Conservation (phyloP, 2,329 filamentous ascomycete genomes). For the Cryphonectria japonica region DNA sequence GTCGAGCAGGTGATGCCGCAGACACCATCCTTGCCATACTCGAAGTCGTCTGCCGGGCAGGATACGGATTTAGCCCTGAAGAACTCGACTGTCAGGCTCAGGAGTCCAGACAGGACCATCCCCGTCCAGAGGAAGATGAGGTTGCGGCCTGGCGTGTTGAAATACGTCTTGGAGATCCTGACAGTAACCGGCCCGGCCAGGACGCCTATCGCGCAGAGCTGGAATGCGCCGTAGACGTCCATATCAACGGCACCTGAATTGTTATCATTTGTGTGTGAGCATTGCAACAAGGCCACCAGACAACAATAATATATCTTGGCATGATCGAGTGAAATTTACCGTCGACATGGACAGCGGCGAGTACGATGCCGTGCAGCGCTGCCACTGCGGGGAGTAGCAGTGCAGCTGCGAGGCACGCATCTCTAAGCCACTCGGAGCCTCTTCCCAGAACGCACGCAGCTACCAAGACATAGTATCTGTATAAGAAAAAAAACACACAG, state of each 20-base stretch:
- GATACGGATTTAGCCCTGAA: constrained; percentile 52
- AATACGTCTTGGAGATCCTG: constrained; percentile 65
- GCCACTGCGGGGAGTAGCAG: constrained; percentile 66
- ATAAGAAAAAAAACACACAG: background rate
- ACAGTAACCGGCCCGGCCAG: constrained; percentile 66
- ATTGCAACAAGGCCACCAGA: too few species aligned
- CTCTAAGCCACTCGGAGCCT: constrained; percentile 63
- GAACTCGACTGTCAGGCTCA: constrained; percentile 68
- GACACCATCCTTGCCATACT: constrained; percentile 42
- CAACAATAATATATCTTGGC: background rate
- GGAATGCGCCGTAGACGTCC: constrained; percentile 71
- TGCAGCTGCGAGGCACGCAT: constrained; percentile 65
- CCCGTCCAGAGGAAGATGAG: constrained; percentile 69
- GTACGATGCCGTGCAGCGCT: constrained; percentile 65
- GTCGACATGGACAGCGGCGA: constrained; percentile 61
- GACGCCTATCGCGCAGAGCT: constrained; percentile 68
- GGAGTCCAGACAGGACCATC: constrained; percentile 61
- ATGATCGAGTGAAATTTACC: constrained; percentile 45
- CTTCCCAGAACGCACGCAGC: constrained; percentile 66
- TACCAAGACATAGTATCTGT: constrained; percentile 66
- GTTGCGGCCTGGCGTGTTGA: constrained; percentile 65
- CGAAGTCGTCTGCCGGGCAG: constrained; percentile 50
- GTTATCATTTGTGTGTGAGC: background rate
- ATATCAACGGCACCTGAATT: constrained; percentile 64
- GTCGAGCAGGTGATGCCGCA: constrained; percentile 55